Evolutionary conservation across 495 filamentous ascomycete species (phyloP), one percentile per base, ranked within the genome.

Genomic region (Tuber indicum): DNA sequence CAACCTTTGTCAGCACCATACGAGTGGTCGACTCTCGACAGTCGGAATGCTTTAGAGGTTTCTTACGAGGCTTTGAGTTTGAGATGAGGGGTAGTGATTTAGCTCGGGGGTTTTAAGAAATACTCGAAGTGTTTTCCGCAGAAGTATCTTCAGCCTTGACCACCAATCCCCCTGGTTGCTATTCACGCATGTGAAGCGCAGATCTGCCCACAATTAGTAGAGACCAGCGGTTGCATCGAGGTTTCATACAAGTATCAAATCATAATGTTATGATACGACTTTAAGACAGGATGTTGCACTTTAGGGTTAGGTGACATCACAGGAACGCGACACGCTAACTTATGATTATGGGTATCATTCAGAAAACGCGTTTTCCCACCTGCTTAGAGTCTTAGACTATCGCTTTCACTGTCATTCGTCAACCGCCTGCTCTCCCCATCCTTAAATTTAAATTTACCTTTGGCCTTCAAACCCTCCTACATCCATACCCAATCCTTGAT

Each of bases 301-400:
- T 66, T 32, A 32, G 26, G 58, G 58, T 32, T 66, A 58, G 52
- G 52, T 58, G 52, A 58, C 1, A 58, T 26, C 8, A 10, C 52
- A 6, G 23, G 21, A n/a, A 52, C 47, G 47, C 47, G 47, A 52
- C 21, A 52, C 9, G 47, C 21, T 23, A 43, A 43, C 39, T 41
- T 43, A 43, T 8, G 6, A 8, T 43, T 43, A 43, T 43, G 5
- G 8, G 5, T 43, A 43, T 43, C 8, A 12, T 58, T 10, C 23
- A 12, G 52, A 58, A 58, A 71, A 72, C 75, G 74, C 52, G 49
- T 72, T 71, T 71, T 19, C 43, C 42, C 26, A 66, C 39, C 39
- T 41, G 39, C 39, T 41, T 41, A 32, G 32, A 32, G 32, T 32
- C 32, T 32, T 32, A 32, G 71, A 23, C 41, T 44, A 72, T 46